Percentiles rank a stretch among this genome's conserved stretches.
phyloP scores from a whole-genome alignment of 345 rosid species.

The Brassica incana region DNA sequence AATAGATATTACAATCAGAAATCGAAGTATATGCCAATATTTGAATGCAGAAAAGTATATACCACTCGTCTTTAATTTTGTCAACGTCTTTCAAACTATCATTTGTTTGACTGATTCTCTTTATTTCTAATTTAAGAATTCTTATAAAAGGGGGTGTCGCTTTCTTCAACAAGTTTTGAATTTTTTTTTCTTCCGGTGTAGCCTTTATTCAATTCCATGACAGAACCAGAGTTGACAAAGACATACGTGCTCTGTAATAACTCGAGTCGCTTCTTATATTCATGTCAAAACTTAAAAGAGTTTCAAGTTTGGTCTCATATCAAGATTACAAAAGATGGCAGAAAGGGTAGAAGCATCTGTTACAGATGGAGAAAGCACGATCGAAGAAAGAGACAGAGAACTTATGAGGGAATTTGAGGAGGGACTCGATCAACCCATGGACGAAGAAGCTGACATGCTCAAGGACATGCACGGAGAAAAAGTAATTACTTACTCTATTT shows the following conservation, averaged over 20 bases:
- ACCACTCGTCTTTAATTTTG: neutral
- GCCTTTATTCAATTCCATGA: conserved; percentile 8
- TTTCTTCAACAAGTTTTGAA: neutral
- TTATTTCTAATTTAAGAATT: neutral
- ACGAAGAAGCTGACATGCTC: conserved; percentile 90
- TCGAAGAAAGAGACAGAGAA: conserved; percentile 53
- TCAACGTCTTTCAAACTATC: neutral
- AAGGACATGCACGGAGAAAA: conserved; percentile 66
- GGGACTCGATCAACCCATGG: conserved; percentile 97
- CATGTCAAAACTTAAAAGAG: neutral
- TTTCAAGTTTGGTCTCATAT: conserved; percentile 7
- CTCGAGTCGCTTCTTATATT: conserved; percentile 4
- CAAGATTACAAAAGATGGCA: conserved; percentile 45
- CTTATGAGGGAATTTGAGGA: conserved; percentile 90
- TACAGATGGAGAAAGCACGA: conserved; percentile 53
- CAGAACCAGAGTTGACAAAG: conserved; percentile 25
- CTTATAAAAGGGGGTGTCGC: neutral
- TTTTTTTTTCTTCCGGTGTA: neutral
- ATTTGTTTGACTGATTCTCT: conserved; percentile 32
- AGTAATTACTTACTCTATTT: conserved; percentile 41
- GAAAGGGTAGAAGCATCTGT: conserved; percentile 50
- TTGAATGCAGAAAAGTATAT: neutral
- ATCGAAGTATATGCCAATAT: neutral
- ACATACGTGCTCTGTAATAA: conserved; percentile 28
- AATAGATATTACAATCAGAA: neutral